Evolutionary conservation across 139 green algal species (phyloP), one percentile per base, ranked within the genome.

Genomic region (Spirogloea muscicola): DNA sequence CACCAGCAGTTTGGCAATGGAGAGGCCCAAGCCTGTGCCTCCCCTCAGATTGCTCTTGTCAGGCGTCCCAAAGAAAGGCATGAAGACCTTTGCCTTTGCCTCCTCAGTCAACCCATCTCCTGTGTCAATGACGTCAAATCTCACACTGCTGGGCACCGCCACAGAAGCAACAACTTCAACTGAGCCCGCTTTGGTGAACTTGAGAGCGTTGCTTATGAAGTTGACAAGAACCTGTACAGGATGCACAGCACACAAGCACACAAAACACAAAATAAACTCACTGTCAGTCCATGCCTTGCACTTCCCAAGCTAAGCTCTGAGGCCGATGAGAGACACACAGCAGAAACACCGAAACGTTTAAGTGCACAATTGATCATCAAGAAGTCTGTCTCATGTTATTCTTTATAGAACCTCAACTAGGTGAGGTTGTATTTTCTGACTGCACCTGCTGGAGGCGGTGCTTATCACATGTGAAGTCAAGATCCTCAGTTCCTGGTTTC

Each of bases 171-270:
- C 16, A 6, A 72, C 63, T 4, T 62, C 38, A 7, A 72, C 63
- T n/a, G 16, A 62, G 39, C 63, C 63, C 25, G 10, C 39, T 6
- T 63, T 7, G 7, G 63, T 72, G 39, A 72, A 72, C 49, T 72
- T 72, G 6, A 72, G 13, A 6, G 63, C 63, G 39, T 72, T 72
- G 5, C 39, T 62, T 6, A 72, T 62, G 7, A 72, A 40, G 27
- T 52, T 57, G 7, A 72, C 49, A 7, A 72, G 63, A 33, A 62
- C 37, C 63, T 72, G 63, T 40, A 61, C 6, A 62, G n/a, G n/a
- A n/a, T n/a, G n/a, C n/a, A n/a, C n/a, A n/a, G n/a, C n/a, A n/a
- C n/a, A n/a, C n/a, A n/a, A n/a, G n/a, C n/a, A n/a, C n/a, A n/a
- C n/a, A n/a, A n/a, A n/a, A n/a, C n/a, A n/a, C n/a, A n/a, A n/a